These are phyloP conservation scores for Chaetoceros tenuissimus DNA, from an alignment of 108 stramenopile species.

Conservation along the genomic window DNA sequence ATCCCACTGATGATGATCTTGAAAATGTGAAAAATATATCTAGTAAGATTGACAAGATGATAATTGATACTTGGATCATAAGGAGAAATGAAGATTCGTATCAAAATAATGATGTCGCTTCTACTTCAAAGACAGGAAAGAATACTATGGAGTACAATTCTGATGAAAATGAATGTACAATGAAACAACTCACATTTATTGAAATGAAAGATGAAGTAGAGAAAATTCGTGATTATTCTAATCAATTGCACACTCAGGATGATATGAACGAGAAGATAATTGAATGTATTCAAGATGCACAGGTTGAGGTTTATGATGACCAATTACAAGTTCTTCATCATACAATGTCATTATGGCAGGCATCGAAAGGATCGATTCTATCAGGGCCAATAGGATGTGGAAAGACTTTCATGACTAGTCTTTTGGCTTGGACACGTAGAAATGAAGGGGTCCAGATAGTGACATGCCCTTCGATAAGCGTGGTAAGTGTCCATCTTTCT, in stretches of 20 bases:
- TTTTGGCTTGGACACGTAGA: constrained; percentile 43
- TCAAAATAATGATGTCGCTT: not conserved
- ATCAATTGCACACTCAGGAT: not conserved
- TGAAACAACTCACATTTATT: not conserved
- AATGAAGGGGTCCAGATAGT: constrained; percentile 44
- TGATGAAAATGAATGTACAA: not conserved
- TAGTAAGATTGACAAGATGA: not conserved
- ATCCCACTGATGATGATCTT: constrained; percentile 2
- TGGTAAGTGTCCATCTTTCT: constrained; percentile 36
- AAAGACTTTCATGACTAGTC: constrained; percentile 48
- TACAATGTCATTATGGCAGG: no score
- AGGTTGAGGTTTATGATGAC: not conserved
- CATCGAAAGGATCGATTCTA: constrained; percentile 39
- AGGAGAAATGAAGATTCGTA: not conserved
- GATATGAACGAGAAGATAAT: not conserved
- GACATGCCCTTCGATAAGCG: constrained; percentile 36
- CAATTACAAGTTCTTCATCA: not conserved
- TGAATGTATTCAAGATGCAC: not conserved
- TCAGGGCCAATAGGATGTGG: constrained; percentile 37
- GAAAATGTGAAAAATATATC: not conserved
- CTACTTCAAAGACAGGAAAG: not conserved
- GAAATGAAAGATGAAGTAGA: constrained; percentile 3
- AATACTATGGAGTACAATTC: not conserved
- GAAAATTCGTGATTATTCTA: not conserved
- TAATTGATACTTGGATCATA: not conserved